Evolutionary conservation across 2,329 filamentous ascomycete species (phyloP).

Genomic region (Cytospora piceae): DNA sequence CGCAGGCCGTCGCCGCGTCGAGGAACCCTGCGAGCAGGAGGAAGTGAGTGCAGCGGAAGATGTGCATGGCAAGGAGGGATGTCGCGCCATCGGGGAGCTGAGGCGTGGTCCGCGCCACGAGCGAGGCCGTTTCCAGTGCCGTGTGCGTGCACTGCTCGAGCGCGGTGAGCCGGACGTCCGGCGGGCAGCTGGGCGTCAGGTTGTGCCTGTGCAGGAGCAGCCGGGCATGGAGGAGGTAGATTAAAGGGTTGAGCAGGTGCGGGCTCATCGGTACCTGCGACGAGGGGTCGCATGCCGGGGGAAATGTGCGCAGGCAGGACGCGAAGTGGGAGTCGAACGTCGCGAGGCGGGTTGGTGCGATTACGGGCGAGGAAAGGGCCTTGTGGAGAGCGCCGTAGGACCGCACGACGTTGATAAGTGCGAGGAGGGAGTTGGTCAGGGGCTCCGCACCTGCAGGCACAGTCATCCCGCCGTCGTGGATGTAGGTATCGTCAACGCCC

Average conservation of each 20-base stretch:
- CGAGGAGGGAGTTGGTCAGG: slow-evolving; percentile 72
- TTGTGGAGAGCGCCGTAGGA: slow-evolving; percentile 75
- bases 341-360: slow-evolving; percentile 70
- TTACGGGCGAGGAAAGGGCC: slow-evolving; percentile 67
- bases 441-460: slow-evolving; percentile 56
- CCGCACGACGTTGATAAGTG: slow-evolving; percentile 80
- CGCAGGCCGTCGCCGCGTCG: slow-evolving; percentile 71
- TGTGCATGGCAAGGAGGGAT: slow-evolving; percentile 76
- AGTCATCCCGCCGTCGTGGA: slow-evolving; percentile 61
- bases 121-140: slow-evolving; percentile 76
- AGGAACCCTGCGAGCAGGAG: slow-evolving; percentile 76
- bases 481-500: slow-evolving; percentile 78
- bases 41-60: slow-evolving; percentile 85
- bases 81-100: slow-evolving; percentile 70
- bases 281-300: slow-evolving; percentile 70
- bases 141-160: slow-evolving; percentile 76
- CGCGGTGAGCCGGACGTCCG: slow-evolving; percentile 69
- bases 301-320: slow-evolving; percentile 75
- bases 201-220: slow-evolving; percentile 89
- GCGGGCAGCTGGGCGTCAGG: slow-evolving; percentile 70
- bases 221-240: slow-evolving; percentile 81
- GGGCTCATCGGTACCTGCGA: slow-evolving; percentile 72
- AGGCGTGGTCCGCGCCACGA: slow-evolving; percentile 69
- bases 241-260: slow-evolving; percentile 72
- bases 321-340: slow-evolving; percentile 82